Evolutionary conservation across 371 early-diverging fungal genomes (phyloP).

Genomic region (Mortierella sp.): DNA sequence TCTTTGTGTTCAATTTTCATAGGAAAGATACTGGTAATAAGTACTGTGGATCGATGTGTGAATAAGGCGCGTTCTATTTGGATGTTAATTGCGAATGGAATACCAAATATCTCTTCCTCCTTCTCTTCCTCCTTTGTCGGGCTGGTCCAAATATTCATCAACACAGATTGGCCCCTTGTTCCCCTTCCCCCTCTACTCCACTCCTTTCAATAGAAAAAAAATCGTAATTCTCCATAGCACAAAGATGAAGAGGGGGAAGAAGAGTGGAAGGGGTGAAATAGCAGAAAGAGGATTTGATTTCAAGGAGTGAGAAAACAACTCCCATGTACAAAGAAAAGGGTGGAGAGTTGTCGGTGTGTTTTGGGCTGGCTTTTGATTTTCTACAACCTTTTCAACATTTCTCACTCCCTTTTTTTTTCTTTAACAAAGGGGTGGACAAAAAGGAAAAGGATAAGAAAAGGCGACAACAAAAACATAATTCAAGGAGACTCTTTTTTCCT

Average conservation of each 20-base stretch:
- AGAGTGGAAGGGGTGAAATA: neutral
- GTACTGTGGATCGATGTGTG: neutral
- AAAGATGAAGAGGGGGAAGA: neutral
- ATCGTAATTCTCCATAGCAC: neutral
- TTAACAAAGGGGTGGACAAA: neutral
- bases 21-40: neutral
- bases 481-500: neutral
- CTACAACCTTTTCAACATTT: slow-evolving; percentile 13
- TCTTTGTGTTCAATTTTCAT: neutral
- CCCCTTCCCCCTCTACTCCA: neutral
- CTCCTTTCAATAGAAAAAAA: neutral
- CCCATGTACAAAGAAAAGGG: neutral
- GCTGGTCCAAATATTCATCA: neutral
- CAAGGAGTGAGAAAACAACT: slow-evolving; percentile 7
- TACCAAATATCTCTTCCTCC: neutral
- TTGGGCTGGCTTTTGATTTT: slow-evolving; percentile 4
- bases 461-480: too few species aligned
- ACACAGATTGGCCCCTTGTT: neutral
- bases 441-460: neutral
- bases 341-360: neutral
- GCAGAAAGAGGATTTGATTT: neutral
- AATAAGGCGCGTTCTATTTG: neutral
- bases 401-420: slow-evolving; percentile 14
- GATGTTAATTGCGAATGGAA: neutral
- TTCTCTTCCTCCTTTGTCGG: neutral